Base-by-base conservation (phyloP, 306 rosid genomes). In the Medicago truncatula region DNA sequence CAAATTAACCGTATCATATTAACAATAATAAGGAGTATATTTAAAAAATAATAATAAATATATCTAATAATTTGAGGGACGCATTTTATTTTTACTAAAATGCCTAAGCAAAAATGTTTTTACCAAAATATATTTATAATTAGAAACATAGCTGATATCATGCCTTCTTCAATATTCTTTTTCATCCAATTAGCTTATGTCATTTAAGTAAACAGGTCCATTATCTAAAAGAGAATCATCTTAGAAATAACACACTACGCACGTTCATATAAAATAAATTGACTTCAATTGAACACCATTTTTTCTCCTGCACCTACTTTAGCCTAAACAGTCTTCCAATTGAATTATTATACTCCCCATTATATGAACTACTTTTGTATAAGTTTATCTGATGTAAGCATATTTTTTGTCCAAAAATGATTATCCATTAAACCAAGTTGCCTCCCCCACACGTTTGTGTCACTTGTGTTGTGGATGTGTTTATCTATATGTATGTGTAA, bases 261-360 rank as follows among this genome's bases (percentile, higher is more conserved):
- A 82, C 74, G 62, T 44, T 66, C 60, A 67, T 16, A 70, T 76
- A 63, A 73, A 76, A 76, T 75, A 82, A 88, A 83, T 91, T 89
- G 97, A 88, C 91, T 87, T 84, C 41, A 15, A 9, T 74, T 68
- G 62, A 70, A 31, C 82, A 75, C 65, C 81, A 73, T 46, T 73
- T 79, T 76, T 58, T 82, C 66, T 70, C 62, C 79, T 63, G 73
- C 80, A 71, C 82, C 75, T 83, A 73, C 86, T 84, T 87, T 85
- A 72, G 80, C 67, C 84, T 60, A 59, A 83, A 75, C 82, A 87
- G 84, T 90, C 84, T 81, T 50, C 87, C 70, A 75, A 39, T 60
- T 78, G 66, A 86, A 90, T 92, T 83, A 92, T 88, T 87, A 56
- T 80, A 82, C 83, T 75, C 85, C 80, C 91, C 91, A 84, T 85